Percentiles rank a stretch among this genome's conserved stretches.
phyloP scores from a whole-genome alignment of 2,329 filamentous ascomycete genomes.

The Alternaria angustiovoidea region DNA sequence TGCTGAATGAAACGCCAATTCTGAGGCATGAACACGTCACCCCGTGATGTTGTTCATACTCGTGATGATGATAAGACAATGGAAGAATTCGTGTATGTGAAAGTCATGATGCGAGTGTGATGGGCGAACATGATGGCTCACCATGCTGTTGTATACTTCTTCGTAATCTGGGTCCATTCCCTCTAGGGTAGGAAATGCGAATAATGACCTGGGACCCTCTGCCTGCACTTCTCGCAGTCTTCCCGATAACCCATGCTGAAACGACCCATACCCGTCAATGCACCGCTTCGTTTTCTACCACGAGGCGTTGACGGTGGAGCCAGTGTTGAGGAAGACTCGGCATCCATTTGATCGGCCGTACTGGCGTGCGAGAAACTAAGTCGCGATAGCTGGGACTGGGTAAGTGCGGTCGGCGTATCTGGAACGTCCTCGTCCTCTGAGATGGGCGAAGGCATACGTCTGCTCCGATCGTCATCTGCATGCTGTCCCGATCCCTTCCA shows the following conservation, averaged over 20 bases:
- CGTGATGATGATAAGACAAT: not conserved
- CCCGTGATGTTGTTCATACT: not conserved
- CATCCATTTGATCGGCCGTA: slow-evolving; percentile 45
- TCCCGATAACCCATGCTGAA: slow-evolving; percentile 60
- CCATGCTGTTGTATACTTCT: not conserved
- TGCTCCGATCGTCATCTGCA: slow-evolving; percentile 32
- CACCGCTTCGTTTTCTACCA: slow-evolving; percentile 51
- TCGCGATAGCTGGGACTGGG: slow-evolving; percentile 50
- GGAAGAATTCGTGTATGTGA: not conserved
- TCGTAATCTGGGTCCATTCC: not conserved
- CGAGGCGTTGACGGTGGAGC: slow-evolving; percentile 32
- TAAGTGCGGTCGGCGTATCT: slow-evolving; percentile 47
- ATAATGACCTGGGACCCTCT: slow-evolving; percentile 59
- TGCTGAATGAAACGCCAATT: slow-evolving; percentile 2
- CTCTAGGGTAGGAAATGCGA: slow-evolving; percentile 54
- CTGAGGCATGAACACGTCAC: slow-evolving; percentile 1
- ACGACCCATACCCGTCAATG: slow-evolving; percentile 48
- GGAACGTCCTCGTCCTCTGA: slow-evolving; percentile 51
- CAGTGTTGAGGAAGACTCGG: slow-evolving; percentile 17
- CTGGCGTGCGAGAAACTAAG: slow-evolving; percentile 45
- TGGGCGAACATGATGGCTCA: not conserved
- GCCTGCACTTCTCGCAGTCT: slow-evolving; percentile 60
- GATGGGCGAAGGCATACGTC: slow-evolving; percentile 53
- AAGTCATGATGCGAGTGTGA: not conserved
- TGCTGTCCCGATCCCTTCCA: slow-evolving; percentile 33